Evolutionary conservation across 495 filamentous ascomycete genomes (phyloP).

Genomic region (Staphylotrichum tortipilum): DNA sequence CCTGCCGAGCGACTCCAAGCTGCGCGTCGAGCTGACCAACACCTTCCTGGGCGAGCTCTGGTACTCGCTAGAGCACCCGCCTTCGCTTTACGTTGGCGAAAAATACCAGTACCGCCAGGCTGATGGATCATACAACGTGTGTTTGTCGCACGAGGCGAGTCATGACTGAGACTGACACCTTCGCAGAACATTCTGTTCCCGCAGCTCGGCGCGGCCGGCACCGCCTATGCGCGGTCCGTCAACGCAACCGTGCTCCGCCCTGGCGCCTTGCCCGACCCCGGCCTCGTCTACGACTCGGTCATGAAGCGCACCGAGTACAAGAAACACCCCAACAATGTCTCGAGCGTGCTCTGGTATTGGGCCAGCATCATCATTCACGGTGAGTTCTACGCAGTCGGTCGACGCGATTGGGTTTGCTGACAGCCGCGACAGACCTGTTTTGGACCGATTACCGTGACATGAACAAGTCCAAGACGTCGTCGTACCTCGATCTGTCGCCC

Average conservation of each 20-base stretch:
- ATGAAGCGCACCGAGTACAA: constrained; percentile 41
- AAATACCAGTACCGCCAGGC: constrained; percentile 59
- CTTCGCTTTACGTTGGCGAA: constrained; percentile 51
- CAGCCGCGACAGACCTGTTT: constrained; percentile 23
- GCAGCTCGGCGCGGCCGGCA: constrained; percentile 37
- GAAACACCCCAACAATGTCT: constrained; percentile 61
- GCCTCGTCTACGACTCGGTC: constrained; percentile 65
- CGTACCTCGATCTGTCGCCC: constrained; percentile 76
- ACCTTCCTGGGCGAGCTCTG: constrained; percentile 63
- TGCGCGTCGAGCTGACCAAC: constrained; percentile 57
- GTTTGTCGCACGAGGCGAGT: not conserved
- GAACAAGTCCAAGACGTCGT: constrained; percentile 62
- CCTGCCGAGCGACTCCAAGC: constrained; percentile 54
- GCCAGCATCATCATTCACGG: constrained; percentile 85
- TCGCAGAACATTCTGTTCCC: constrained; percentile 36
- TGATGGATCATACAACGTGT: constrained; percentile 56
- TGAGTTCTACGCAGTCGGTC: not conserved
- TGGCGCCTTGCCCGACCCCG: constrained; percentile 63
- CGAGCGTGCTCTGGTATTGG: constrained; percentile 81
- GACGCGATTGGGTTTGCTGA: not conserved
- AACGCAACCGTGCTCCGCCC: constrained; percentile 54
- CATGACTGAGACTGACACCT: not conserved
- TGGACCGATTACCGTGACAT: constrained; percentile 36
- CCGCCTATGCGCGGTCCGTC: constrained; percentile 64
- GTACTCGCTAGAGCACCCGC: constrained; percentile 51